Evolutionary conservation across 495 filamentous ascomycete genomes (phyloP), one percentile per base, ranked within the genome.

Genomic region (Halenospora varia): DNA sequence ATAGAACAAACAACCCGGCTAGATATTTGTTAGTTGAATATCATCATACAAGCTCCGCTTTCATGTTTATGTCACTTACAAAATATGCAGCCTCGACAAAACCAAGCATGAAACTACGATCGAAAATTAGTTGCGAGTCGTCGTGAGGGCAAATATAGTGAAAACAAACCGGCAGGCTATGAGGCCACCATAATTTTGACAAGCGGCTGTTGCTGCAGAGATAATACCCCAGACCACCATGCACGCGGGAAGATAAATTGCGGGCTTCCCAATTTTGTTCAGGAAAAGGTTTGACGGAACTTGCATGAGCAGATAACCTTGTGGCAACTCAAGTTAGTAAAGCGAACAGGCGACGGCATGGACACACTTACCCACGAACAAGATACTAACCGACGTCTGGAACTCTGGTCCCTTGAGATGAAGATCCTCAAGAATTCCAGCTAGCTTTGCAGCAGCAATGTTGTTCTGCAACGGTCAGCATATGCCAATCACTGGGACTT

Each of bases 191-290:
- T 77, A 87, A 61, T 72, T 87, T 18, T 75, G 62, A 9, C 78
- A 82, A 8, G 72, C 80, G 35, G 83, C 83, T 1, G 86, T 87
- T 0, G 73, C 72, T 0, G 81, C 82, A 0, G 84, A 88, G 53
- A 90, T 85, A n/a, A 83, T 70, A n/a, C 86, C 86, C 88, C 87
- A 90, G 2, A 85, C 56, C 19, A 86, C 70, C 83, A 88, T 89
- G 25, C 80, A 77, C 35, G 68, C 65, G 1, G 84, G 84, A 4
- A 91, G 75, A 62, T 89, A 90, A 17, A 87, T 56, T 2, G 78
- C 81, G 2, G 87, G 88, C 55, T 77, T 76, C 19, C 79, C 73
- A 11, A 80, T 70, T 61, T 79, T 79, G 54, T 83, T 85, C 2
- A 86, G 64, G 26, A 84, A 75, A 8, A 85, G 62, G 52, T 86